phyloP scores from a whole-genome alignment of 2,329 filamentous ascomycete genomes.

The Grosmannia penicillata region DNA sequence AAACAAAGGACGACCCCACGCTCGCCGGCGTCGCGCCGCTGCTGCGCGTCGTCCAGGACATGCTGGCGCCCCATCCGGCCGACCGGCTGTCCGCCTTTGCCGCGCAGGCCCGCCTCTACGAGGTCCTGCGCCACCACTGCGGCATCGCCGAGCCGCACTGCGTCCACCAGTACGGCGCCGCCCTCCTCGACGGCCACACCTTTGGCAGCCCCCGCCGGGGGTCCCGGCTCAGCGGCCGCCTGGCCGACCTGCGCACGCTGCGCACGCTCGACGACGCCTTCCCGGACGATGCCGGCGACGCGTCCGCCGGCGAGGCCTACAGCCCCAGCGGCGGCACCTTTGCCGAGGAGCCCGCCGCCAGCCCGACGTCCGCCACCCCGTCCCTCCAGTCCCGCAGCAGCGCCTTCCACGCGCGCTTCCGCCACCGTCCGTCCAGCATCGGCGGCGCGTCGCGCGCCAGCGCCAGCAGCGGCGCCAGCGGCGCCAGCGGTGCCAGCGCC shows the following conservation, averaged over 20 bases:
- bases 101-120: slow-evolving; percentile 36
- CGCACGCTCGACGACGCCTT: too few species aligned
- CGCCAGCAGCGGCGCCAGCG: slow-evolving; percentile 4
- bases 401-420: too few species aligned
- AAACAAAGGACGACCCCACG: slow-evolving; percentile 21
- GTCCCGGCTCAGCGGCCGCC: not conserved
- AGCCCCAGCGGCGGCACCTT: too few species aligned
- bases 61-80: slow-evolving; percentile 35
- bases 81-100: slow-evolving; percentile 38
- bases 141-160: slow-evolving; percentile 36
- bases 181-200: too few species aligned
- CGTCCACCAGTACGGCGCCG: slow-evolving; percentile 32
- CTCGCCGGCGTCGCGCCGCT: slow-evolving; percentile 37
- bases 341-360: not conserved
- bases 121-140: slow-evolving; percentile 33
- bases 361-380: slow-evolving; percentile 3
- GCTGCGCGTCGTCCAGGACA: slow-evolving; percentile 35
- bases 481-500: slow-evolving; percentile 5
- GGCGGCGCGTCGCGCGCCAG: slow-evolving; percentile 6
- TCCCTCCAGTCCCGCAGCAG: too few species aligned
- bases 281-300: too few species aligned
- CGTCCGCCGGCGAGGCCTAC: too few species aligned
- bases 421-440: too few species aligned
- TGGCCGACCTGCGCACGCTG: not conserved
- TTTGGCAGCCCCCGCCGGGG: too few species aligned